These are phyloP conservation scores for Colletotrichum brevisporum DNA, from an alignment of 2,329 filamentous ascomycete genomes.

Conservation along the genomic window DNA sequence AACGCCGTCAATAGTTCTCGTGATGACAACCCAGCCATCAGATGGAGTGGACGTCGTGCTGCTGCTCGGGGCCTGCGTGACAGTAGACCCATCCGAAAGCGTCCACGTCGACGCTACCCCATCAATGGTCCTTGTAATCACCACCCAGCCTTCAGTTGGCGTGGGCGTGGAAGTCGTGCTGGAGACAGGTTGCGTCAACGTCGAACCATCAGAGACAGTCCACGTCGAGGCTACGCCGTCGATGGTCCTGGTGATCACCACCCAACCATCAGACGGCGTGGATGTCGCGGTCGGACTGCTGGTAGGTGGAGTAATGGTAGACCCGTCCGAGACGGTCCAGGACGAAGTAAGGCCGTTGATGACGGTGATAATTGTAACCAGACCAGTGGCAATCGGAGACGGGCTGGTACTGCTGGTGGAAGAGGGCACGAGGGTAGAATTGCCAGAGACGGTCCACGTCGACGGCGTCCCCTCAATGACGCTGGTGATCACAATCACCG, in stretches of 20 bases:
- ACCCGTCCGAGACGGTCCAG: constrained; percentile 2
- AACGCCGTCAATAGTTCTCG: not conserved
- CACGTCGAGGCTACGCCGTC: constrained; percentile 4
- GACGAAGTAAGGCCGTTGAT: constrained; percentile 6
- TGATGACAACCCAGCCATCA: not conserved
- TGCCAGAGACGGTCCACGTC: not conserved
- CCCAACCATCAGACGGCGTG: not conserved
- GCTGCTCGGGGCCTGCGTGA: not conserved
- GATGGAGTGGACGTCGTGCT: not conserved
- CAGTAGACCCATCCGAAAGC: not conserved
- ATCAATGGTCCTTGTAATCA: constrained; percentile 3
- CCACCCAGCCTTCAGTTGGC: not conserved
- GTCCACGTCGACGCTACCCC: not conserved
- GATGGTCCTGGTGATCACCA: constrained; percentile 18
- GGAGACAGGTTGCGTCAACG: not conserved
- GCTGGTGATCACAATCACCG: not conserved
- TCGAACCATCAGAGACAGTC: constrained; percentile 1
- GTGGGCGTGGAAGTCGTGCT: not conserved
- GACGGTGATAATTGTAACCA: constrained; percentile 12
- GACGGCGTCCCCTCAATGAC: not conserved
- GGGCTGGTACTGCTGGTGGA: not conserved
- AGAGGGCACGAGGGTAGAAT: not conserved
- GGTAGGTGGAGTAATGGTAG: not conserved
- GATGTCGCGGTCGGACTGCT: not conserved
- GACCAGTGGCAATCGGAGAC: not conserved